A percentile compares a stretch with the other conserved stretches of the same genome.
These are phyloP conservation scores for Aegle marmelos DNA, from an alignment of 345 rosid genomes.

Conservation along the genomic window DNA sequence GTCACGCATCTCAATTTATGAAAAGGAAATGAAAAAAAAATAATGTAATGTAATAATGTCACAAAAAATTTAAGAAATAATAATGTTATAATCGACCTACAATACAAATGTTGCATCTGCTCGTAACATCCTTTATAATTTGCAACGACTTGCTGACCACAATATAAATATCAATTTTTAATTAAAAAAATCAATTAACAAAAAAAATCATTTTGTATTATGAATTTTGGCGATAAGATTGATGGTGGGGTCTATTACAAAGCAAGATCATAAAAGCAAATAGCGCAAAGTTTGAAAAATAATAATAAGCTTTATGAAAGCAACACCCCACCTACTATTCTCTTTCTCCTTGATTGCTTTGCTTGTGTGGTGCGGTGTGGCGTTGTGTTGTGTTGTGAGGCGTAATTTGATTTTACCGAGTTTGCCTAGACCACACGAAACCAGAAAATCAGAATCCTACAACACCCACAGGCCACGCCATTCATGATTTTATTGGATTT, in stretches of 20 bases:
- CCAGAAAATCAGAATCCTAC: not conserved
- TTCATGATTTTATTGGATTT: not conserved
- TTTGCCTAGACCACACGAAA: conserved; percentile 24
- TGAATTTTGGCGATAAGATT: conserved; percentile 4
- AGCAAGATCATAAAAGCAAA: conserved; percentile 22
- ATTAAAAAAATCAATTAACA: too few relatives aligned
- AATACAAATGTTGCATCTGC: too few relatives aligned
- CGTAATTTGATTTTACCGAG: conserved; percentile 6
- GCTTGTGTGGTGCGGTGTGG: conserved; percentile 14
- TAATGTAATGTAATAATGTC: too few relatives aligned
- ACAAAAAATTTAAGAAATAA: too few relatives aligned
- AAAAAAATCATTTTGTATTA: too few relatives aligned
- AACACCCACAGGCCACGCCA: not conserved
- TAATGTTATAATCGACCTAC: too few relatives aligned
- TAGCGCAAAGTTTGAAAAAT: not conserved
- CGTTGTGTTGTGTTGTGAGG: not conserved
- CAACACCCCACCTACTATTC: conserved; percentile 49
- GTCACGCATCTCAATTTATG: too few relatives aligned
- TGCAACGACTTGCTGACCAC: too few relatives aligned
- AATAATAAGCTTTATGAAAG: conserved; percentile 40
- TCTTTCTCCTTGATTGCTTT: conserved; percentile 2
- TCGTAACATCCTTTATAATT: too few relatives aligned
- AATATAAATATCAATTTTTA: too few relatives aligned
- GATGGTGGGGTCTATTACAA: conserved; percentile 2
- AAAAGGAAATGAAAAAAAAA: too few relatives aligned